These are phyloP conservation scores for Eragrostis nindensis DNA, from an alignment of 176 grass and related monocot species.

Conservation along the genomic window DNA sequence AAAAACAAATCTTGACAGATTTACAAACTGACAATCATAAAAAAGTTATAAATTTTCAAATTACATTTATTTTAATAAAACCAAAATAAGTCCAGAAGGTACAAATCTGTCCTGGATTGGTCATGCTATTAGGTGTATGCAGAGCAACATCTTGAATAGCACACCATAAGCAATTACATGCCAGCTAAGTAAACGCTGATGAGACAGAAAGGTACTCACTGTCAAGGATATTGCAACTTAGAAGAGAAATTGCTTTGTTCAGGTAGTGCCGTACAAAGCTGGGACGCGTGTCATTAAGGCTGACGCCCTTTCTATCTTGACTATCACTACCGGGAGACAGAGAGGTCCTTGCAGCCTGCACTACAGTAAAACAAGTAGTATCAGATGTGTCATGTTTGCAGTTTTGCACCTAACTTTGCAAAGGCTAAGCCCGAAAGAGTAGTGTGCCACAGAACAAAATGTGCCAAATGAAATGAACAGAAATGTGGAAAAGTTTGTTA, in stretches of 20 bases:
- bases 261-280: conserved; percentile 56
- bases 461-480: not conserved
- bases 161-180: not conserved
- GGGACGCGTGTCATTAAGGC: conserved; percentile 15
- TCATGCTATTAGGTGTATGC: not conserved
- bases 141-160: conserved; percentile 13
- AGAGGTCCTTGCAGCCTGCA: conserved; percentile 69
- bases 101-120: not conserved
- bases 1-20: conserved; percentile 31
- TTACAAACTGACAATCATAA: conserved; percentile 11
- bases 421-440: not conserved
- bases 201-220: conserved; percentile 51
- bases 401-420: not conserved
- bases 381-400: conserved; percentile 12
- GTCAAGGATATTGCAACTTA: conserved; percentile 54
- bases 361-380: conserved; percentile 43
- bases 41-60: not conserved
- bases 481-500: not conserved
- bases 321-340: conserved; percentile 42
- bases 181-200: not conserved
- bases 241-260: conserved; percentile 63
- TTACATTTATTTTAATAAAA: conserved; percentile 16
- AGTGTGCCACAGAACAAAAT: not conserved
- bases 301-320: conserved; percentile 34
- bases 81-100: not conserved